These are phyloP conservation scores for Kwoniella pini DNA, from an alignment of 768 basidiomycete genomes.

Conservation along the genomic window DNA sequence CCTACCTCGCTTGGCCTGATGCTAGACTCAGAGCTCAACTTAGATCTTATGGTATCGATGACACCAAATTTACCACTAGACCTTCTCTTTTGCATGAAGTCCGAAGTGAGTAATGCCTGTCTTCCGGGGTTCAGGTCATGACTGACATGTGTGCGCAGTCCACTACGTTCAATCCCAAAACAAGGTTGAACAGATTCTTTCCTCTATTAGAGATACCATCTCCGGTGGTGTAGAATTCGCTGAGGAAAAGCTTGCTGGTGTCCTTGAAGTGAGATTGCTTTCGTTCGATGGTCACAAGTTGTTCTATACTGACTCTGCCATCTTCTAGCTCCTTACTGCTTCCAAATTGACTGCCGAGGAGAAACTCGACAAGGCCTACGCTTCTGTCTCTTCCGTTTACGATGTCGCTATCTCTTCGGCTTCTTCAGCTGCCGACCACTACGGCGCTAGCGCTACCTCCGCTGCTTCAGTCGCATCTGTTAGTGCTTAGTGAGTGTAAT, in stretches of 20 bases:
- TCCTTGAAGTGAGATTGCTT: slow-evolving; percentile 45
- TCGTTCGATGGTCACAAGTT: not conserved
- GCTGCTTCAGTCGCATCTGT: slow-evolving; percentile 49
- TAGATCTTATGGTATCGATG: slow-evolving; percentile 71
- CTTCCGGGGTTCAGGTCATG: not conserved
- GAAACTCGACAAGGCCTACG: slow-evolving; percentile 52
- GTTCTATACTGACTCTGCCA: no score
- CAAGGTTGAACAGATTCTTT: slow-evolving; percentile 63
- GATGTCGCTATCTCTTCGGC: slow-evolving; percentile 41
- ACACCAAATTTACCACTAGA: slow-evolving; percentile 64
- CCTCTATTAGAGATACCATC: slow-evolving; percentile 67
- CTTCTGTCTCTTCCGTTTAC: slow-evolving; percentile 46
- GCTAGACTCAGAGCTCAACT: slow-evolving; percentile 87
- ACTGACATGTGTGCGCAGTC: slow-evolving; percentile 55
- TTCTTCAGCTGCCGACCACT: slow-evolving; percentile 39
- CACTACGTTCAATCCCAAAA: slow-evolving; percentile 71
- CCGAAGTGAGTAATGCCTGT: slow-evolving; percentile 58
- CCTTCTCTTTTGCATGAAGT: slow-evolving; percentile 68
- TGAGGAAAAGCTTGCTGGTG: slow-evolving; percentile 68
- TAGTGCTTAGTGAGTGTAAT: slow-evolving; percentile 43
- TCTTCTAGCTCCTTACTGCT: slow-evolving; percentile 53
- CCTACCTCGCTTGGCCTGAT: slow-evolving; percentile 87
- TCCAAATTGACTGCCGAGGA: slow-evolving; percentile 51
- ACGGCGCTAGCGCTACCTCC: slow-evolving; percentile 49
- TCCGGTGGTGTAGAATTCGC: slow-evolving; percentile 68